Conservation (phyloP, 2,329 filamentous ascomycete genomes). For the Penicillium sp. region DNA sequence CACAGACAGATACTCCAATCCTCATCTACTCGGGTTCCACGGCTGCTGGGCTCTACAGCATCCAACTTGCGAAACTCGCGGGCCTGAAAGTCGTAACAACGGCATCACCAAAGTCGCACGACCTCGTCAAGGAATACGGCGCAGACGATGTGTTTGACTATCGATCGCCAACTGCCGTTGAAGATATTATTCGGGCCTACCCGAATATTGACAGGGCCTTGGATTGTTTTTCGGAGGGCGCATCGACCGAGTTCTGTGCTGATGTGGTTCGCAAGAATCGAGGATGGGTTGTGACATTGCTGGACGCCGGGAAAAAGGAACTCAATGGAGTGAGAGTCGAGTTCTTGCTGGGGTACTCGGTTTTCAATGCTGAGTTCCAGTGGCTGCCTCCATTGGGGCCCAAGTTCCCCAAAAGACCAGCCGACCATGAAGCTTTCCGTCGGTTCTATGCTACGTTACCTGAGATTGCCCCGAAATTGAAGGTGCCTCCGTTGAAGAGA, state of each 20-base stretch:
- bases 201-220: slow-evolving; percentile 15
- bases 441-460: slow-evolving; percentile 13
- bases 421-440: slow-evolving; percentile 13
- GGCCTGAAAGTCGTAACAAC: slow-evolving; percentile 25
- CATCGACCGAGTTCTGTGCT: slow-evolving; percentile 15
- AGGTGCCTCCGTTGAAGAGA: slow-evolving; percentile 8
- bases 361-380: slow-evolving; percentile 16
- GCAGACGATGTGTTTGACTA: slow-evolving; percentile 20
- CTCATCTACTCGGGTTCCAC: slow-evolving; percentile 18
- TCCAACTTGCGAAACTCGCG: slow-evolving; percentile 35
- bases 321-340: slow-evolving; percentile 14
- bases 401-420: slow-evolving; percentile 11
- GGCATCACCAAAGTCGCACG: slow-evolving; percentile 7
- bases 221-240: slow-evolving; percentile 20
- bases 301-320: slow-evolving; percentile 9
- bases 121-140: slow-evolving; percentile 15
- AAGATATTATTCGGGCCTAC: slow-evolving; percentile 14
- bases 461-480: slow-evolving; percentile 7
- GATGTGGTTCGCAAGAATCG: slow-evolving; percentile 9
- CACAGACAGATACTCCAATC: slow-evolving; percentile 1
- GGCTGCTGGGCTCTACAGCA: slow-evolving; percentile 21
- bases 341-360: slow-evolving; percentile 13
- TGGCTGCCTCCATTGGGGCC: slow-evolving; percentile 15
- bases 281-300: slow-evolving; percentile 15
- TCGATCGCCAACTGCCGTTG: slow-evolving; percentile 10